A percentile compares a stretch with the other conserved stretches of the same genome.
Conservation (phyloP, 257 asterid genomes). For the Solanum tacnaense region DNA sequence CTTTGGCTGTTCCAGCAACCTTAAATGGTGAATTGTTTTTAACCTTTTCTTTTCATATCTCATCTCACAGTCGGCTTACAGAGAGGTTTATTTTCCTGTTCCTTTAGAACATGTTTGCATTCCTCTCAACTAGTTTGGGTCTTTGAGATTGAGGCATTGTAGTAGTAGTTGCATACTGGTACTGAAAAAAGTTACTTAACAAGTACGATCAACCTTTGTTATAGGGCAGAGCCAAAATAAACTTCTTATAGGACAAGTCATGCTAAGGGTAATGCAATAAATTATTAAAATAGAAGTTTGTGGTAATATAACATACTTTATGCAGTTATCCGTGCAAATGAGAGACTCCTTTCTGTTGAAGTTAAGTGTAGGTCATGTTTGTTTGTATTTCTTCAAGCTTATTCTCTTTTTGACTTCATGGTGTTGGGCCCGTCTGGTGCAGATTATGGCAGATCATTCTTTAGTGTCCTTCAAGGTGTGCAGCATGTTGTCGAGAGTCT, state of each 20-base stretch:
- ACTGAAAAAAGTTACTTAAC: background rate
- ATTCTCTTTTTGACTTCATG: background rate
- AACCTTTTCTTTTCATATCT: background rate
- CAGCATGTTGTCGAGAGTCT: conserved; percentile 70
- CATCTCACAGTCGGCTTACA: background rate
- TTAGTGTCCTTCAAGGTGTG: conserved; percentile 68
- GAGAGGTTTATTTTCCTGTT: background rate
- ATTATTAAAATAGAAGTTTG: background rate
- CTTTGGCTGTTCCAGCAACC: conserved; percentile 87
- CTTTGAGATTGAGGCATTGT: background rate
- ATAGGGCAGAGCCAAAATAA: background rate
- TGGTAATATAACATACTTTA: background rate
- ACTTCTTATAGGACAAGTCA: background rate
- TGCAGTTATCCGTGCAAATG: background rate
- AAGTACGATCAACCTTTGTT: background rate
- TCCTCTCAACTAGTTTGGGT: background rate
- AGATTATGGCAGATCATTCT: conserved; percentile 80
- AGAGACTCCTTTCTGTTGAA: background rate
- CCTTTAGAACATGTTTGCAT: background rate
- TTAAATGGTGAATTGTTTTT: conserved; percentile 40
- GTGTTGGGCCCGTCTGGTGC: conserved; percentile 13
- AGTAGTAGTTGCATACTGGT: background rate
- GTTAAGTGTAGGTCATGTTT: background rate
- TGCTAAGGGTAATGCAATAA: background rate
- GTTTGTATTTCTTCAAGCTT: background rate